Evolutionary conservation across 2,329 filamentous ascomycete species (phyloP).

Genomic region (Penicillium griseofulvum): DNA sequence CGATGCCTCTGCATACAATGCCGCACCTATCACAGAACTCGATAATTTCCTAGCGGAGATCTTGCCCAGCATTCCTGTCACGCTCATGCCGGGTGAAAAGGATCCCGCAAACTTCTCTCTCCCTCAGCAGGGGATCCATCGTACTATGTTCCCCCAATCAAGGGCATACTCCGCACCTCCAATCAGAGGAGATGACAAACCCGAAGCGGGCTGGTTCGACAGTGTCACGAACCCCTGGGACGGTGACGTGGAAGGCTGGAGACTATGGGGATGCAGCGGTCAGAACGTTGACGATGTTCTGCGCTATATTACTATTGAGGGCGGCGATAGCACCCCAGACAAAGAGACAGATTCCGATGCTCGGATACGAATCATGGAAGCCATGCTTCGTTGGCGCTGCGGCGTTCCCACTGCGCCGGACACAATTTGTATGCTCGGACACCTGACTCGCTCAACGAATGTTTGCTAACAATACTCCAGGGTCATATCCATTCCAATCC

Average conservation of each 20-base stretch:
- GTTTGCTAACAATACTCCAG: conserved; percentile 44
- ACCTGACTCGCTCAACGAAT: background rate
- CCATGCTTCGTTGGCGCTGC: conserved; percentile 88
- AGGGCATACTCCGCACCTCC: conserved; percentile 60
- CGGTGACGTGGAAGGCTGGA: conserved; percentile 85
- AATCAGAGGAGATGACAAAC: conserved; percentile 31
- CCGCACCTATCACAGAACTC: conserved; percentile 76
- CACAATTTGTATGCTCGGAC: conserved; percentile 72
- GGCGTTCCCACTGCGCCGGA: conserved; percentile 92
- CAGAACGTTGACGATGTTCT: conserved; percentile 93
- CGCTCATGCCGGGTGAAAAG: conserved; percentile 75
- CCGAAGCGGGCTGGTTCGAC: conserved; percentile 73
- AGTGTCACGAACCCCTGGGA: conserved; percentile 91
- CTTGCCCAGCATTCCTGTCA: conserved; percentile 82
- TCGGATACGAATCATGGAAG: conserved; percentile 85
- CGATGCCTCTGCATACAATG: conserved; percentile 83
- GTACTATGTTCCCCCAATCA: conserved; percentile 80
- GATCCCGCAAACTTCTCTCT: conserved; percentile 89
- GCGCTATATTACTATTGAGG: conserved; percentile 70
- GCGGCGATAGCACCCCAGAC: conserved; percentile 26
- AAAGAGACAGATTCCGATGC: conserved; percentile 57
- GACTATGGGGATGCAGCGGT: conserved; percentile 79
- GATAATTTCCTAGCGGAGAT: conserved; percentile 79
- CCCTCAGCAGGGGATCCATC: conserved; percentile 89
- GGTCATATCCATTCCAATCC: conserved; percentile 95